phyloP scores from a whole-genome alignment of 176 grass and related monocot species.

The Aegilops bicornis region DNA sequence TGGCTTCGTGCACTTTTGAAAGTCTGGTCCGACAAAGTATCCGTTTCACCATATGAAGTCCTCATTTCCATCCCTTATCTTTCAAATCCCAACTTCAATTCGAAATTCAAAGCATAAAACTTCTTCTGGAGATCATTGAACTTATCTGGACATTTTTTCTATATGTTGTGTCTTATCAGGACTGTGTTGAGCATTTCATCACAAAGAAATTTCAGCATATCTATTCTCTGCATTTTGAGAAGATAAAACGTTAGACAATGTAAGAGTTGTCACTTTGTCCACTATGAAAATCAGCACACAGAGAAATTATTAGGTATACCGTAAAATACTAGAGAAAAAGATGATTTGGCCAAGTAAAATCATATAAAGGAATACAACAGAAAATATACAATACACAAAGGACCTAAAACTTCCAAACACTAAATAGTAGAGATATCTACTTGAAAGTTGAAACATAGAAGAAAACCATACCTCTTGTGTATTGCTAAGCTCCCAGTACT shows the following conservation, averaged over 20 bases:
- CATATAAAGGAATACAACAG: not conserved
- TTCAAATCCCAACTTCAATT: slow-evolving; percentile 87
- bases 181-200: slow-evolving; percentile 87
- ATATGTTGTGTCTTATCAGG: slow-evolving; percentile 85
- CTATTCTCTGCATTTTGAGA: slow-evolving; percentile 73
- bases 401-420: slow-evolving; percentile 5
- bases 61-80: slow-evolving; percentile 59
- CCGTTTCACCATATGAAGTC: slow-evolving; percentile 51
- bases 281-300: slow-evolving; percentile 15
- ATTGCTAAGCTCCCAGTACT: slow-evolving; percentile 90
- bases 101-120: slow-evolving; percentile 56
- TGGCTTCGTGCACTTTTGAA: slow-evolving; percentile 66
- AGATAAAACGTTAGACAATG: slow-evolving; percentile 44
- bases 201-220: slow-evolving; percentile 92
- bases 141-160: slow-evolving; percentile 81
- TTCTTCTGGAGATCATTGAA: slow-evolving; percentile 85
- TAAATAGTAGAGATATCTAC: not conserved
- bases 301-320: slow-evolving; percentile 7
- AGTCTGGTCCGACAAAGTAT: slow-evolving; percentile 68
- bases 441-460: slow-evolving; percentile 29
- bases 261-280: slow-evolving; percentile 23
- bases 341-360: not conserved
- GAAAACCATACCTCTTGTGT: slow-evolving; percentile 66
- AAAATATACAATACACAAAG: not conserved
- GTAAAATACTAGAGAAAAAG: not conserved